Evolutionary conservation across 225 moss, liverwort and hornwort species (phyloP).

Genomic region (Ulota crispa): DNA sequence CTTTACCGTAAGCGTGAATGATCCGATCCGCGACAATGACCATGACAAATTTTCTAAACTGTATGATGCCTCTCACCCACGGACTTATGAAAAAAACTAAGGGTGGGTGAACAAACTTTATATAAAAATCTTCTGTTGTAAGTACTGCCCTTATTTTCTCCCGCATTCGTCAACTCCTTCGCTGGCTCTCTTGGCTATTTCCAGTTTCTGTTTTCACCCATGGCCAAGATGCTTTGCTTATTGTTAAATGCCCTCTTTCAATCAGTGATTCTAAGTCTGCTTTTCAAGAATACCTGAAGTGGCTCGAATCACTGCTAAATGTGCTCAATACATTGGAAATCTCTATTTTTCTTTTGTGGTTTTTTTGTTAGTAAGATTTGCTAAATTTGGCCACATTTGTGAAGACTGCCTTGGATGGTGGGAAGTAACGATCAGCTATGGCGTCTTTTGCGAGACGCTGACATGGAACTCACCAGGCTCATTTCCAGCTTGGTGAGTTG

Average conservation of each 20-base stretch:
- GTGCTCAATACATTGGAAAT: too few relatives aligned
- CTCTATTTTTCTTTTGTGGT: too few relatives aligned
- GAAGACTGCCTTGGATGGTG: background rate
- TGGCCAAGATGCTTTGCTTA: background rate
- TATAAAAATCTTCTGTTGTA: slow-evolving; percentile 1
- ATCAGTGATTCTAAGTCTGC: too few relatives aligned
- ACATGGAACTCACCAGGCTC: background rate
- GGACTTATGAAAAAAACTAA: slow-evolving; percentile 14
- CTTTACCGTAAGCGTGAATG: slow-evolving; percentile 5
- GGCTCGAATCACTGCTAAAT: too few relatives aligned
- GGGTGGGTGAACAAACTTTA: slow-evolving; percentile 26
- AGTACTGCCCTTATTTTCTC: background rate
- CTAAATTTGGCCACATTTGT: too few relatives aligned
- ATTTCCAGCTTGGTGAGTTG: background rate
- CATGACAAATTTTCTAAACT: slow-evolving; percentile 37
- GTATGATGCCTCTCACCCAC: slow-evolving; percentile 45
- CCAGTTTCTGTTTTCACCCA: background rate
- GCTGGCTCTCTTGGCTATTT: slow-evolving; percentile 7
- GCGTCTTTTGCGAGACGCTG: background rate
- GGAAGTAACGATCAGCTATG: background rate
- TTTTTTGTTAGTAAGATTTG: too few relatives aligned
- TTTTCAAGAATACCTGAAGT: too few relatives aligned
- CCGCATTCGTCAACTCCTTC: background rate
- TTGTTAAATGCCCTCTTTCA: background rate
- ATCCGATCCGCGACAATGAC: slow-evolving; percentile 24